These are phyloP conservation scores for Mortierella sp. DNA, from an alignment of 371 early-diverging fungal species.

Conservation along the genomic window DNA sequence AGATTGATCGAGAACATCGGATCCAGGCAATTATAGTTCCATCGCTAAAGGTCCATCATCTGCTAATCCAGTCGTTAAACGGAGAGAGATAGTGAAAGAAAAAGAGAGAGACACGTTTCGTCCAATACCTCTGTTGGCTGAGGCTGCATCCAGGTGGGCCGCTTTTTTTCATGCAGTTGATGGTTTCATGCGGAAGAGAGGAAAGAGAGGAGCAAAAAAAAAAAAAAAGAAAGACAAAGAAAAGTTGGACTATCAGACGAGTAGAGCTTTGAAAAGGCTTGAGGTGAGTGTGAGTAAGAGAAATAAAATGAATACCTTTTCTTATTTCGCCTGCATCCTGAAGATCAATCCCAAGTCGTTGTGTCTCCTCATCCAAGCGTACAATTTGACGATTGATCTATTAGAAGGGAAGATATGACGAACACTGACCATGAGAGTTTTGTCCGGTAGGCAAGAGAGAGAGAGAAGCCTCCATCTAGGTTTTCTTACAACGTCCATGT, in stretches of 20 bases:
- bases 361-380: conserved; percentile 47
- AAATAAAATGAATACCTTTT: conserved; percentile 26
- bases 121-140: conserved; percentile 39
- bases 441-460: not conserved
- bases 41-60: too few relatives aligned
- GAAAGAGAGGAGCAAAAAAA: too few relatives aligned
- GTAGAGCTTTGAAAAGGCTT: too few relatives aligned
- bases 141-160: conserved; percentile 23
- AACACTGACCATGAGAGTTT: too few relatives aligned
- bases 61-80: not conserved
- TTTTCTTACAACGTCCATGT: too few relatives aligned
- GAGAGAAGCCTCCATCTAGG: not conserved
- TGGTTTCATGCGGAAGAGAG: too few relatives aligned
- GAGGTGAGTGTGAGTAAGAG: not conserved
- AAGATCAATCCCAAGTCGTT: conserved; percentile 44
- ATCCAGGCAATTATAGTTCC: too few relatives aligned
- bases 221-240: not conserved
- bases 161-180: conserved; percentile 3
- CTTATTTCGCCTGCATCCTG: conserved; percentile 45
- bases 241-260: not conserved
- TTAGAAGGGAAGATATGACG: not conserved
- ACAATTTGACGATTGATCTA: conserved; percentile 52
- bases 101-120: not conserved
- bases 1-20: not conserved
- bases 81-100: not conserved